Conservation (phyloP, 306 rosid genomes). For the Citrullus amarus region DNA sequence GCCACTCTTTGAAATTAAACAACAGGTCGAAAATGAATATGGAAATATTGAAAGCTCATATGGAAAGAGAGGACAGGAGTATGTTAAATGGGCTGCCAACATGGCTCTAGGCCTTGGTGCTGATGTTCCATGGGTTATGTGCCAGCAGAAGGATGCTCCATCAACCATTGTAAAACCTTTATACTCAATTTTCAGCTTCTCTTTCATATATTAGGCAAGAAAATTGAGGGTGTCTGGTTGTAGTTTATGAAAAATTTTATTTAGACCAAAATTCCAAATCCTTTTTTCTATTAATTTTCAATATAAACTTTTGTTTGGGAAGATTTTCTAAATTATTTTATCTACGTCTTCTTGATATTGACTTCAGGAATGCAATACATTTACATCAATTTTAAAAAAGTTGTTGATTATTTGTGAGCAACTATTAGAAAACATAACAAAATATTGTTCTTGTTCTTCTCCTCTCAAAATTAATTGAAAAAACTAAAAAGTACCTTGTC, state of each 20-base stretch:
- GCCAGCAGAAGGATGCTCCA: constrained; percentile 93
- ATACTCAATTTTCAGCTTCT: neutral
- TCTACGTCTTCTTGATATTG: neutral
- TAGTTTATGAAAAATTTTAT: neutral
- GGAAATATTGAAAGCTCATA: constrained; percentile 70
- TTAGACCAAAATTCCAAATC: too few relatives aligned
- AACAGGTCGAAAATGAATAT: constrained; percentile 95
- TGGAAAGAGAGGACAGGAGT: constrained; percentile 76
- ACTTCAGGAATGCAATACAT: neutral
- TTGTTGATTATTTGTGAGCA: neutral
- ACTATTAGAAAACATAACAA: neutral
- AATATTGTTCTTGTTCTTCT: neutral
- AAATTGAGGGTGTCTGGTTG: neutral
- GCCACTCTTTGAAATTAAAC: constrained; percentile 1
- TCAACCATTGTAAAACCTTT: constrained; percentile 43
- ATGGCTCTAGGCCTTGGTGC: constrained; percentile 91
- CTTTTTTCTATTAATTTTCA: neutral
- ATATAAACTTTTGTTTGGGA: neutral
- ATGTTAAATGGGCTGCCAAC: constrained; percentile 79
- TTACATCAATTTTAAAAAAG: neutral
- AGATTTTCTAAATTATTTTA: neutral
- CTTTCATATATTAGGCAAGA: neutral
- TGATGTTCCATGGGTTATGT: constrained; percentile 99
- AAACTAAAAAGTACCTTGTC: neutral
- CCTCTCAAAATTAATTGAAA: neutral